Conservation (phyloP, 176 grass and related monocot species). For the Oropetium thomaeum region DNA sequence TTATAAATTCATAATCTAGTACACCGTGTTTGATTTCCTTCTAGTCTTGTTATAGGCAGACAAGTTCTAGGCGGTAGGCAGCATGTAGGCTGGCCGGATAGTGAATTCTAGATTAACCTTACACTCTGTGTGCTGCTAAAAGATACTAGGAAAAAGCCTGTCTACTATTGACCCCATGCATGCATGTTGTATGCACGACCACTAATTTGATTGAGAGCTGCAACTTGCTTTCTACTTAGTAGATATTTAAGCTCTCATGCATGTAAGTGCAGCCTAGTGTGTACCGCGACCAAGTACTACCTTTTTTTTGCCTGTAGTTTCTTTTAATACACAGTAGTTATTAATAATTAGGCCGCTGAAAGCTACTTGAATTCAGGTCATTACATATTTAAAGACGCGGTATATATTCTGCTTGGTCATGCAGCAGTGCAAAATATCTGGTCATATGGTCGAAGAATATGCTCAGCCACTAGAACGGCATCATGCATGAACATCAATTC, state of each 20-base stretch:
- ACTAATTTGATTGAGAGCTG: background rate
- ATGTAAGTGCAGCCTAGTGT: constrained; percentile 16
- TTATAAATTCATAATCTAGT: background rate
- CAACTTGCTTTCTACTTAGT: background rate
- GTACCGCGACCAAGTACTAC: background rate
- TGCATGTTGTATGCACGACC: background rate
- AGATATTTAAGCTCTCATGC: constrained; percentile 21
- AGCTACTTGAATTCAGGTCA: constrained; percentile 19
- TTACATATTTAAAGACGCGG: constrained; percentile 10
- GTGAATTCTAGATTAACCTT: background rate
- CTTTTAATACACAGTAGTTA: too few species aligned
- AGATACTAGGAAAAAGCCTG: background rate
- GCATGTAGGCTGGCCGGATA: background rate
- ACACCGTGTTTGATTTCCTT: background rate
- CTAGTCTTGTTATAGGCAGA: background rate
- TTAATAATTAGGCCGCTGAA: constrained; percentile 7
- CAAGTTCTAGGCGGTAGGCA: background rate
- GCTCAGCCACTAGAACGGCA: constrained; percentile 34
- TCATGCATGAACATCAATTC: background rate
- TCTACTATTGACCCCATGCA: background rate
- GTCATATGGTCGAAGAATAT: too few species aligned
- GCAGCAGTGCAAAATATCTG: constrained; percentile 13
- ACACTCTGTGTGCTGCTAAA: background rate
- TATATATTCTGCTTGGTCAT: constrained; percentile 17
- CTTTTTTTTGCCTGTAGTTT: too few species aligned